These are phyloP conservation scores for Phaeolepiota aurea DNA, from an alignment of 768 basidiomycete genomes.

Conservation along the genomic window DNA sequence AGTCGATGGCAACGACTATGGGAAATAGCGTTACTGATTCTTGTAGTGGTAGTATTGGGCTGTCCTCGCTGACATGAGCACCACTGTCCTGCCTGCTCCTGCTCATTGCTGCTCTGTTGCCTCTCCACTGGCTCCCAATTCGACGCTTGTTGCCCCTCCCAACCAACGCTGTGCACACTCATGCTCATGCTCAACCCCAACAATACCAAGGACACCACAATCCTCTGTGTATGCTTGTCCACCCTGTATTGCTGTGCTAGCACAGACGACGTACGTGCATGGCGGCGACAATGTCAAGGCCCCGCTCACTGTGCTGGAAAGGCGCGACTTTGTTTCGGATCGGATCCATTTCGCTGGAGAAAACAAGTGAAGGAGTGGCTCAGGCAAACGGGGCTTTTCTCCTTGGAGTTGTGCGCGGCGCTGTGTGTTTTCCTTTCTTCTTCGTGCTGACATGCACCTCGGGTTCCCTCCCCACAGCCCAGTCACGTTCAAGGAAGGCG, in stretches of 20 bases:
- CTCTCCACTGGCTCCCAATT: constrained; percentile 8
- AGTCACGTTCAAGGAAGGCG: constrained; percentile 13
- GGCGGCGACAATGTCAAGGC: too few relatives aligned
- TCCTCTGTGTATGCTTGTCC: not conserved
- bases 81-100: too few relatives aligned
- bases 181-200: constrained; percentile 6
- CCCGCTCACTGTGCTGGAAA: constrained; percentile 11
- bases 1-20: too few relatives aligned
- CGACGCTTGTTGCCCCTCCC: constrained; percentile 5
- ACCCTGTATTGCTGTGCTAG: too few relatives aligned
- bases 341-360: constrained; percentile 14
- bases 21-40: too few relatives aligned
- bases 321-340: constrained; percentile 14
- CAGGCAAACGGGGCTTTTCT: constrained; percentile 10
- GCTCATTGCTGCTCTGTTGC: too few relatives aligned
- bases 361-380: constrained; percentile 15
- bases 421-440: not conserved
- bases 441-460: not conserved
- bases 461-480: constrained; percentile 9
- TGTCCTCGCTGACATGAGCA: too few relatives aligned
- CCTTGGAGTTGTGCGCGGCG: constrained; percentile 10
- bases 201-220: constrained; percentile 8
- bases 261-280: too few relatives aligned
- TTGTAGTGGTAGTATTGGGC: too few relatives aligned
- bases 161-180: constrained; percentile 4